Evolutionary conservation across 345 rosid genomes (phyloP).

Genomic region (Camelina hispida): DNA sequence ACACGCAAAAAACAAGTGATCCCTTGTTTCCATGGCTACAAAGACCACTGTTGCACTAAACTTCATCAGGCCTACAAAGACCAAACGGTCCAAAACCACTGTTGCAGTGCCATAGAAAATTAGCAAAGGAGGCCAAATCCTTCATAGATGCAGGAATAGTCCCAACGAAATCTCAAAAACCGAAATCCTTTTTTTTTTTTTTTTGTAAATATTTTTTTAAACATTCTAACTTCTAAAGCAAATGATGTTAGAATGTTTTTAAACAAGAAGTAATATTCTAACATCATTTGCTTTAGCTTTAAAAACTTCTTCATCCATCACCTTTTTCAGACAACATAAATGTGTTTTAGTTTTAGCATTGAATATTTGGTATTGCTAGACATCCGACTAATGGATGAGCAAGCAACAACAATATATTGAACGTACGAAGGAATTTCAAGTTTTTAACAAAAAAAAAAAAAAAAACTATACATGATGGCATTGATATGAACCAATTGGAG

Average conservation of each 20-base stretch:
- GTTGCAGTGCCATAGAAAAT: not conserved
- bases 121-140: not conserved
- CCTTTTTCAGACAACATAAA: not conserved
- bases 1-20: no score
- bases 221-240: no score
- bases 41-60: not conserved
- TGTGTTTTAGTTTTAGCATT: not conserved
- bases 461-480: constrained; percentile 10
- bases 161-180: not conserved
- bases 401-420: not conserved
- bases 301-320: not conserved
- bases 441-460: not conserved
- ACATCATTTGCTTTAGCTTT: constrained; percentile 6
- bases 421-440: not conserved
- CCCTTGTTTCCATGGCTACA: no score
- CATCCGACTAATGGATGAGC: not conserved
- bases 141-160: not conserved
- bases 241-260: not conserved
- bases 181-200: not conserved
- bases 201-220: no score
- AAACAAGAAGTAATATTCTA: not conserved
- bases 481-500: constrained; percentile 2
- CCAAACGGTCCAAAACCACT: not conserved
- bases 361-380: not conserved
- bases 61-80: not conserved